phyloP scores from a whole-genome alignment of 306 rosid genomes.

The Morella rubra region DNA sequence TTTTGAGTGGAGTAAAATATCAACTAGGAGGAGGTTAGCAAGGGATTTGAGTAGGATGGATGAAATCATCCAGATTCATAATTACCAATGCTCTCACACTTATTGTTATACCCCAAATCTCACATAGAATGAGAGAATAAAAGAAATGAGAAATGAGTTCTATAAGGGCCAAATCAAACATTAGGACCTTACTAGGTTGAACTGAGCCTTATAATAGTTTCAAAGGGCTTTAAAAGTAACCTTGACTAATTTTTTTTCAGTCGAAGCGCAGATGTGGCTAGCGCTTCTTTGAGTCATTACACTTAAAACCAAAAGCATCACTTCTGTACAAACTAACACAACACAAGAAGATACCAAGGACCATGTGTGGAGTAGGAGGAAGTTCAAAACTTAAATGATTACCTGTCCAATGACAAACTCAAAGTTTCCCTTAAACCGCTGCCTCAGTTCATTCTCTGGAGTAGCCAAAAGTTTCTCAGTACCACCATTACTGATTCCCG shows the following conservation, averaged over 20 bases:
- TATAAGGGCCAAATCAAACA: no score
- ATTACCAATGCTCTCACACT: neutral
- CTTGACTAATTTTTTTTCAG: no score
- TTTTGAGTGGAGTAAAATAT: no score
- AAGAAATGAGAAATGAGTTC: no score
- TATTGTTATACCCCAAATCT: neutral
- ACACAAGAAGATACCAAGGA: neutral
- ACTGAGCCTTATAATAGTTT: no score
- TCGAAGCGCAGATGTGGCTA: no score
- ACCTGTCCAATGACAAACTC: conserved; percentile 88
- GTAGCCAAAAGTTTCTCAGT: conserved; percentile 63
- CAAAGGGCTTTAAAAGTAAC: no score
- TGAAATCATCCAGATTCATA: neutral
- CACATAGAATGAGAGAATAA: no score
- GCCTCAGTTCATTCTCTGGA: conserved; percentile 72
- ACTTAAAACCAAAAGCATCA: neutral
- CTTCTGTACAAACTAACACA: neutral
- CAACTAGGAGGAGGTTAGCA: no score
- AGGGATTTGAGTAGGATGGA: no score
- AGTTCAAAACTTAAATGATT: conserved; percentile 26
- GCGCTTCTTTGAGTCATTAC: no score
- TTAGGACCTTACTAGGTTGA: no score
- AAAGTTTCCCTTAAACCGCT: conserved; percentile 77
- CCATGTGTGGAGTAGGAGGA: neutral
- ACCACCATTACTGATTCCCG: conserved; percentile 85